Conservation (phyloP, 768 basidiomycete genomes). For the Chlorophyllum brunneum region DNA sequence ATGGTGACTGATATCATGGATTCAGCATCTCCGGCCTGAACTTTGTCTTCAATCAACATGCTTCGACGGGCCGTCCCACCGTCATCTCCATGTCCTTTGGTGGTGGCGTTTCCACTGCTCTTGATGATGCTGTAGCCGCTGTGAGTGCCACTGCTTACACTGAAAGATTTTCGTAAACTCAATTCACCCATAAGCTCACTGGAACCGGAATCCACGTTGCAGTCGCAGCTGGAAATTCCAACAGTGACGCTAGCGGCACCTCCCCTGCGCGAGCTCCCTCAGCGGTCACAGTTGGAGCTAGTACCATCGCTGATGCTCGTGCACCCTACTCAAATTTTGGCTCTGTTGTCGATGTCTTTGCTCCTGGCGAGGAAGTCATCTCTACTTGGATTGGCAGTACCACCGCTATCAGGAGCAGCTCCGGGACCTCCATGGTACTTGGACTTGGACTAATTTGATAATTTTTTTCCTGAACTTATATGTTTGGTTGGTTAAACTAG, state of each 20-base stretch:
- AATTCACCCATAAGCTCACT: conserved; percentile 17
- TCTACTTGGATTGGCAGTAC: conserved; percentile 22
- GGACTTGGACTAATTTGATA: neutral
- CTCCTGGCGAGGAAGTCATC: conserved; percentile 26
- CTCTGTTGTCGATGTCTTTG: conserved; percentile 29
- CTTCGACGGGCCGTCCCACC: conserved; percentile 20
- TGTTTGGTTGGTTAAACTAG: neutral
- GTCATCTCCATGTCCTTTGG: conserved; percentile 32
- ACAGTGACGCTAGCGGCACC: conserved; percentile 20
- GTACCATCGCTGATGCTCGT: conserved; percentile 23
- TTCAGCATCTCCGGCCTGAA: conserved; percentile 24
- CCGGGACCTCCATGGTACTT: conserved; percentile 25
- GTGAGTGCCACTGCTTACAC: conserved; percentile 2
- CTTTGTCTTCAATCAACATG: conserved; percentile 21
- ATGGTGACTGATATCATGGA: neutral
- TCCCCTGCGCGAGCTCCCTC: conserved; percentile 29
- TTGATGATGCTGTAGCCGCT: conserved; percentile 27
- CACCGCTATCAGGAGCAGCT: conserved; percentile 21
- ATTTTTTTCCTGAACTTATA: neutral
- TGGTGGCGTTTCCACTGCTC: conserved; percentile 19
- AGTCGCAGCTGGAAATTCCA: conserved; percentile 28
- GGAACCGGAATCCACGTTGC: conserved; percentile 26
- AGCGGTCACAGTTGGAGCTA: conserved; percentile 31
- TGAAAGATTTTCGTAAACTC: too few relatives aligned
- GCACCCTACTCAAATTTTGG: conserved; percentile 33